phyloP scores from a whole-genome alignment of 345 rosid genomes.

The Linum tenue region DNA sequence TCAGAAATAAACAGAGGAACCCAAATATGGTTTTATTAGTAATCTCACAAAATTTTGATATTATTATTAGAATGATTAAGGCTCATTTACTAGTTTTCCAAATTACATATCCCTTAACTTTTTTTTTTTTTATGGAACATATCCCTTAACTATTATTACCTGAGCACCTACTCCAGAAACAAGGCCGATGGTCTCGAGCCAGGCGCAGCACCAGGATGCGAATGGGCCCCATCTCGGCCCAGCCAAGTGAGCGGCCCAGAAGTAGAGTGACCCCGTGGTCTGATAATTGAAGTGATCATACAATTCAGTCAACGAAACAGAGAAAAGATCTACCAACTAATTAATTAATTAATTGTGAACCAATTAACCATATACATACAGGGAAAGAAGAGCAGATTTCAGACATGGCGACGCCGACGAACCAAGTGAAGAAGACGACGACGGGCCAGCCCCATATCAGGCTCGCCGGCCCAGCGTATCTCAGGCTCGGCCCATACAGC shows the following conservation, averaged over 20 bases:
- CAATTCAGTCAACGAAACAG: background rate
- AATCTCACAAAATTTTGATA: too few relatives aligned
- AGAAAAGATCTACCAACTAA: too few relatives aligned
- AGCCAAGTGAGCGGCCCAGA: constrained; percentile 4
- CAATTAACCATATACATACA: background rate
- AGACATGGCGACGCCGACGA: constrained; percentile 16
- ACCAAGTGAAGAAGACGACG: constrained; percentile 16
- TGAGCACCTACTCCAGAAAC: constrained; percentile 1
- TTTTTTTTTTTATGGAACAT: too few relatives aligned
- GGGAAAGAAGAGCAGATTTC: constrained; percentile 19
- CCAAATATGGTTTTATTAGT: too few relatives aligned
- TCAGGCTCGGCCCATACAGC: constrained; percentile 12
- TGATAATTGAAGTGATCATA: background rate
- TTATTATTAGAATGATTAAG: too few relatives aligned
- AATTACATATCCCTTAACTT: background rate
- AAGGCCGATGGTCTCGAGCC: constrained; percentile 1
- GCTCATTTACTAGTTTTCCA: too few relatives aligned
- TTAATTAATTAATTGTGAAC: background rate
- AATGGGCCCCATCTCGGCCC: constrained; percentile 3
- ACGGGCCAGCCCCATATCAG: constrained; percentile 13
- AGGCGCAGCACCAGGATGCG: constrained; percentile 2
- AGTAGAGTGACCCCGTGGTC: constrained; percentile 2
- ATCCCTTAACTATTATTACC: background rate
- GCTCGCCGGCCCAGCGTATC: constrained; percentile 17
- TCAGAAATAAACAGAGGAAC: too few relatives aligned